phyloP scores from a whole-genome alignment of 2,329 filamentous ascomycete species.

The Fusarium phyllophilum region DNA sequence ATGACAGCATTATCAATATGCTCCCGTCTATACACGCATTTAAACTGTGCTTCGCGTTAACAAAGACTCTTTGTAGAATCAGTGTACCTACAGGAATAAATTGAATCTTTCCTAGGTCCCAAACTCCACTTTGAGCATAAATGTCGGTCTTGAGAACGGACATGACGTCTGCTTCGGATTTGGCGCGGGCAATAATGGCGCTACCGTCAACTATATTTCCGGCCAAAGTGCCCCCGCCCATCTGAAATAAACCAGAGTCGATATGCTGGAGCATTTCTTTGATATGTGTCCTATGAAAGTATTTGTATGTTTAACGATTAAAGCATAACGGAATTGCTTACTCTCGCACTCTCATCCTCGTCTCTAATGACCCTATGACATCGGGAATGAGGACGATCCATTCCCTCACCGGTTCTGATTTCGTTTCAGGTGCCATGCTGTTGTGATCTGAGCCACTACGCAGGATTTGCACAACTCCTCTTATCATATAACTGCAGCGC shows the following conservation, averaged over 20 bases:
- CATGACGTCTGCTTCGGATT: background rate
- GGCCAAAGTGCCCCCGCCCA: background rate
- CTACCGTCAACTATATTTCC: background rate
- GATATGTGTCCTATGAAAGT: background rate
- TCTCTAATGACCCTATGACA: background rate
- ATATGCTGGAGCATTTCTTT: background rate
- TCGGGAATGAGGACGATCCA: constrained; percentile 1
- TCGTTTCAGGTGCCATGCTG: background rate
- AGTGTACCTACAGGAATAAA: background rate
- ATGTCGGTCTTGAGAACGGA: background rate
- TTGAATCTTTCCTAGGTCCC: background rate
- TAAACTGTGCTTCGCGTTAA: background rate
- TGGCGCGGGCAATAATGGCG: background rate
- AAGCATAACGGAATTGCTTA: background rate
- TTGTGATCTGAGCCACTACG: background rate
- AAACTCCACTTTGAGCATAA: background rate
- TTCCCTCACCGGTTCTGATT: background rate
- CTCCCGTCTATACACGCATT: background rate
- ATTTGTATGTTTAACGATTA: background rate
- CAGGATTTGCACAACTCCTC: background rate
- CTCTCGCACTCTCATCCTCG: background rate
- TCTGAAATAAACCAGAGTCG: background rate
- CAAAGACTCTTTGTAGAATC: too few species aligned
- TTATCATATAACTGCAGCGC: background rate
- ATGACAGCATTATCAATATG: background rate